Conservation (phyloP, 768 basidiomycete species). For the Tricholoma terreum region DNA sequence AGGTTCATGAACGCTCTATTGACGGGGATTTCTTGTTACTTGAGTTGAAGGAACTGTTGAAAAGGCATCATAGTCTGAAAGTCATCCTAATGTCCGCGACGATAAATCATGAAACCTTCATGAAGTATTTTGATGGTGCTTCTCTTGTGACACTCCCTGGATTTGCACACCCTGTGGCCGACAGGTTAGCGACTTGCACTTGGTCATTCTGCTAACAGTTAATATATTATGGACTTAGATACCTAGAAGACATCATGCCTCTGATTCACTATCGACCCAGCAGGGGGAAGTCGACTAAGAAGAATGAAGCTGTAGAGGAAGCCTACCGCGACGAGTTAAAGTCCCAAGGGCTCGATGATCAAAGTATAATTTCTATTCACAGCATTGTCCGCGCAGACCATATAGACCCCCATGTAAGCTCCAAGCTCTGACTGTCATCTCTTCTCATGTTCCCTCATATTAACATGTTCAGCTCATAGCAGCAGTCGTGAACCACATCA, state of each 20-base stretch:
- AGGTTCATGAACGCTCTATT: slow-evolving; percentile 91
- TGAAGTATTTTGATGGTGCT: slow-evolving; percentile 77
- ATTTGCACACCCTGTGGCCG: slow-evolving; percentile 71
- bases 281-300: slow-evolving; percentile 27
- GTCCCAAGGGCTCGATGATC: slow-evolving; percentile 53
- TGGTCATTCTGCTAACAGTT: background rate
- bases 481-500: slow-evolving; percentile 60
- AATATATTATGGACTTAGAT: slow-evolving; percentile 38
- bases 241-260: slow-evolving; percentile 78
- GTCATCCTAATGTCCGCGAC: slow-evolving; percentile 93
- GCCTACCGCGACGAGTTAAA: slow-evolving; percentile 47
- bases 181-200: slow-evolving; percentile 49
- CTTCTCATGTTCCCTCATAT: background rate
- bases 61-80: slow-evolving; percentile 62
- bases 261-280: slow-evolving; percentile 52
- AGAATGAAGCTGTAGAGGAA: slow-evolving; percentile 44
- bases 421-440: background rate
- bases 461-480: slow-evolving; percentile 53
- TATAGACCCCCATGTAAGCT: slow-evolving; percentile 68
- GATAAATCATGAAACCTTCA: slow-evolving; percentile 85
- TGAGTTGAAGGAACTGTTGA: slow-evolving; percentile 74
- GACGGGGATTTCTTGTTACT: slow-evolving; percentile 89
- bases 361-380: slow-evolving; percentile 52
- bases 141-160: slow-evolving; percentile 86
- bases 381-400: slow-evolving; percentile 56